Conservation (phyloP, 805 yeast genomes). For the Komagataella ulmi region DNA sequence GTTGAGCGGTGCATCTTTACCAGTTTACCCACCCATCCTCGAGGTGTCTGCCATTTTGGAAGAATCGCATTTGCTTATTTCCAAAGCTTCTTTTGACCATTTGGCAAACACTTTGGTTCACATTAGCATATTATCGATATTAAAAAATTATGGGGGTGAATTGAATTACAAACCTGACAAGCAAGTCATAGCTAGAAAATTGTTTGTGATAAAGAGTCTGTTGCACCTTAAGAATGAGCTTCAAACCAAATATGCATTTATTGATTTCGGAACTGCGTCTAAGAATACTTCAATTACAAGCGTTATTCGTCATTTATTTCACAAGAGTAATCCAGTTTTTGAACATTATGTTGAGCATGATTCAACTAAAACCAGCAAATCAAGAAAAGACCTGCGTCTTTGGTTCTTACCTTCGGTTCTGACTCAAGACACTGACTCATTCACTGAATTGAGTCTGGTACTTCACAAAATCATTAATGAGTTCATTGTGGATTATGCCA, state of each 20-base stretch:
- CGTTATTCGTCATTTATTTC: neutral
- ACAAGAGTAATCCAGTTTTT: neutral
- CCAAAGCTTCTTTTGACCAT: neutral
- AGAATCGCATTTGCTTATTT: neutral
- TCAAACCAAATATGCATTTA: neutral
- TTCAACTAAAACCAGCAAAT: neutral
- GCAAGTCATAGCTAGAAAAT: neutral
- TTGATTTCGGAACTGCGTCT: neutral
- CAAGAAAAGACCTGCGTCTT: neutral
- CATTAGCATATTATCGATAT: neutral
- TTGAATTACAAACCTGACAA: neutral
- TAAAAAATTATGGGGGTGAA: neutral
- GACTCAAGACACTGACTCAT: neutral
- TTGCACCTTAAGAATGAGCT: neutral
- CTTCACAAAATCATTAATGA: neutral
- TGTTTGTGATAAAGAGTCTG: neutral
- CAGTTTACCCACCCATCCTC: neutral
- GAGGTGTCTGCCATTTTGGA: neutral
- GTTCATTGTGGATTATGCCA: neutral
- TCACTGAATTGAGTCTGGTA: neutral
- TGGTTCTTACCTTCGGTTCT: neutral
- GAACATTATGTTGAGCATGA: neutral
- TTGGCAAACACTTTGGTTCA: neutral
- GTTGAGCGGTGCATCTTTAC: neutral
- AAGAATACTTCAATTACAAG: neutral